phyloP scores from a whole-genome alignment of 208 protist genomes.

The Trypanosoma scelopori region DNA sequence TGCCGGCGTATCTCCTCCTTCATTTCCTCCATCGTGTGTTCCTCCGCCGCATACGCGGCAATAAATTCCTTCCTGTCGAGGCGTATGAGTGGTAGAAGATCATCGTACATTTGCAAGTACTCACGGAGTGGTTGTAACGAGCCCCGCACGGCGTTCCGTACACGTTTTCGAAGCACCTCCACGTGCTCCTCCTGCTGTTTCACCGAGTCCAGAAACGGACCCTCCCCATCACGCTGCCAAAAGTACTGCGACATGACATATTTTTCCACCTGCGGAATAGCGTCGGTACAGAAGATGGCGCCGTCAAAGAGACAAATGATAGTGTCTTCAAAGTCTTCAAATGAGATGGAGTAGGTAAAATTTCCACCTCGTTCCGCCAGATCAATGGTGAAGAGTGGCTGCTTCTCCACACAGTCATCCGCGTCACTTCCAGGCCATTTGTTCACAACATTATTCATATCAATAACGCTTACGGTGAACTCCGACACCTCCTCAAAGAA shows the following conservation, averaged over 20 bases:
- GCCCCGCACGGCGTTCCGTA: conserved; percentile 51
- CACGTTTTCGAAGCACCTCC: conserved; percentile 60
- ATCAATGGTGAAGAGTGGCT: conserved; percentile 92
- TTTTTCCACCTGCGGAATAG: conserved; percentile 91
- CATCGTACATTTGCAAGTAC: conserved; percentile 90
- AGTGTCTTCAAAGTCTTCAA: conserved; percentile 79
- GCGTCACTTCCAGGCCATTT: conserved; percentile 91
- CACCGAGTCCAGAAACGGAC: conserved; percentile 89
- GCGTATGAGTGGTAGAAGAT: conserved; percentile 85
- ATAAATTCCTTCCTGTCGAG: conserved; percentile 90
- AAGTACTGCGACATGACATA: conserved; percentile 95
- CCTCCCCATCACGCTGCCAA: conserved; percentile 89
- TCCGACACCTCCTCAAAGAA: conserved; percentile 92
- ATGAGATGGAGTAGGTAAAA: conserved; percentile 90
- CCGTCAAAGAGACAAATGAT: conserved; percentile 89
- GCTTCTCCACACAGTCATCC: conserved; percentile 92
- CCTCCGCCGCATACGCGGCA: conserved; percentile 70
- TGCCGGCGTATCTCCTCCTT: conserved; percentile 91
- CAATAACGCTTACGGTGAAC: conserved; percentile 84
- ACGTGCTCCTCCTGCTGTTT: conserved; percentile 86
- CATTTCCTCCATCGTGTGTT: conserved; percentile 90
- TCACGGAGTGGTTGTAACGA: conserved; percentile 85
- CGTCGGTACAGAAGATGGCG: conserved; percentile 87
- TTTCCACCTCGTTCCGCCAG: conserved; percentile 75
- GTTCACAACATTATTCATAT: conserved; percentile 90